Evolutionary conservation across 306 rosid species (phyloP), one percentile per base, ranked within the genome.

Genomic region (Nissolia schottii): DNA sequence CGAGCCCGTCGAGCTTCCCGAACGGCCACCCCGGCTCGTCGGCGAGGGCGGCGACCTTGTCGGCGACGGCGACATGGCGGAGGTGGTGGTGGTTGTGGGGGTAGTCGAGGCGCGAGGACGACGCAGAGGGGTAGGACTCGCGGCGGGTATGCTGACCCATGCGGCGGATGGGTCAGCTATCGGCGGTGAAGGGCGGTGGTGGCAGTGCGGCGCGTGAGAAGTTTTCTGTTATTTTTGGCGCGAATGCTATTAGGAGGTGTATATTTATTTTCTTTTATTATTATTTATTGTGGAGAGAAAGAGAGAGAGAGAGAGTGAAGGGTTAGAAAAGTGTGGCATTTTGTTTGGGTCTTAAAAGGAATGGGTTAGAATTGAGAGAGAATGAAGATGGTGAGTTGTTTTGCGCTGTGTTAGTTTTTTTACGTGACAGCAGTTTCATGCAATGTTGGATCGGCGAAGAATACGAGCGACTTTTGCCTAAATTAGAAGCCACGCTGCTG

Each of bases 121-220:
- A 2, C 2, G 71, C 3, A 0, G 81, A 73, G 20, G 71, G 85
- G n/a, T 86, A 85, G 46, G 98, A 84, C 55, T 89, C 96, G 14
- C 90, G 90, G 63, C 97, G 98, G 77, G 77, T 32, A 75, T 89
- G 96, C 78, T 87, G 97, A 79, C 96, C 96, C 98, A 93, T 93
- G 2, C 51, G 48, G 55, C 0, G 14, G 64, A 23, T 9, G 84
- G 73, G 61, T 73, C 58, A 27, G 80, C 7, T 53, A 23, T 50
- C 73, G 76, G 38, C 49, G 38, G 22, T 20, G 68, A 12, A 41
- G 38, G 23, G 55, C 6, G 73, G 73, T 3, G 12, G 49, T 7
- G 10, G 35, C 19, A 43, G 20, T 25, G 10, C 51, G 19, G 51
- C 22, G 51, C 51, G 51, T 45, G 22, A 45, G 51, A 45, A 6